Conservation (phyloP, 176 grass and related monocot genomes). For the Zoysia pacifica region DNA sequence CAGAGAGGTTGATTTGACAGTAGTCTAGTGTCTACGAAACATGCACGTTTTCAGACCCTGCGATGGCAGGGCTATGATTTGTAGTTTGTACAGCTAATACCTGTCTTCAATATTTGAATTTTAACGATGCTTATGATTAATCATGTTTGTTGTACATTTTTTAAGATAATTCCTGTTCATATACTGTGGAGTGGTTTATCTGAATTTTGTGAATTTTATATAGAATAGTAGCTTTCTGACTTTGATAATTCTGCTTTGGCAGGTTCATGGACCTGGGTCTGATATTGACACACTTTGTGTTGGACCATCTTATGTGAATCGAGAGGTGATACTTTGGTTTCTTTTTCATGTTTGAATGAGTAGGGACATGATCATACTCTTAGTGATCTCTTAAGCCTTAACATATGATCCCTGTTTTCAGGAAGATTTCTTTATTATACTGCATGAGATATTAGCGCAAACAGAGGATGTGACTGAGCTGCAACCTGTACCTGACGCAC, state of each 20-base stretch:
- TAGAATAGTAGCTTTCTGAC: neutral
- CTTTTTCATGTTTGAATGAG: neutral
- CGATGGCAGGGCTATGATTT: too few relatives aligned
- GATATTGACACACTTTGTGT: constrained; percentile 97
- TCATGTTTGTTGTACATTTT: too few relatives aligned
- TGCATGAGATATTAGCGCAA: constrained; percentile 77
- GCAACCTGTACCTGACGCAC: constrained; percentile 89
- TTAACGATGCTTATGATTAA: too few relatives aligned
- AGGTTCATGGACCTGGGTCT: constrained; percentile 95
- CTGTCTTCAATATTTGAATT: too few relatives aligned
- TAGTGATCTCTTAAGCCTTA: constrained; percentile 33
- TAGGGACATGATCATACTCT: neutral
- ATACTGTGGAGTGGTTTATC: neutral
- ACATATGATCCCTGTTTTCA: constrained; percentile 44
- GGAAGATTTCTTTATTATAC: constrained; percentile 96
- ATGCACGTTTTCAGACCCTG: too few relatives aligned
- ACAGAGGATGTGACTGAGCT: constrained; percentile 83
- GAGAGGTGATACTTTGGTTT: constrained; percentile 66
- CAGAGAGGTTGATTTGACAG: neutral
- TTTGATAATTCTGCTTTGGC: constrained; percentile 27
- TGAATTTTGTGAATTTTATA: neutral
- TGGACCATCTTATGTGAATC: constrained; percentile 95
- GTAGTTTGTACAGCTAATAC: too few relatives aligned
- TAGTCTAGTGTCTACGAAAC: too few relatives aligned
- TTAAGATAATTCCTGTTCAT: too few relatives aligned